Percentiles rank a stretch among this genome's conserved stretches.
These are phyloP conservation scores for Acidomyces sp. DNA, from an alignment of 495 filamentous ascomycete genomes.

Conservation along the genomic window DNA sequence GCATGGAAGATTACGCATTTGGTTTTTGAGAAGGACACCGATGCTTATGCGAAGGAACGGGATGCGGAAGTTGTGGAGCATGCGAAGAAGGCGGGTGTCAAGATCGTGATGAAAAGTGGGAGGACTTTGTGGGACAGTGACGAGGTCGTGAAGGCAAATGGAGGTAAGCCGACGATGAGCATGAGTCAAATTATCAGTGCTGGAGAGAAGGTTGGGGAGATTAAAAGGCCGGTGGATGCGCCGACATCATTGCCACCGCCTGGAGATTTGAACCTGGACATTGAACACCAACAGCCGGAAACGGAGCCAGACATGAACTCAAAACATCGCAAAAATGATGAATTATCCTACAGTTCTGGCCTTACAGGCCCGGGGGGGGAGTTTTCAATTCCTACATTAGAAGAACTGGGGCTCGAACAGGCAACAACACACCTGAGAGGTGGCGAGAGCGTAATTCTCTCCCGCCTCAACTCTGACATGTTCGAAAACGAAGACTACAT, in stretches of 20 bases:
- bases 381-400: slow-evolving; percentile 47
- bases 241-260: slow-evolving; percentile 46
- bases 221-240: slow-evolving; percentile 41
- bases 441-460: slow-evolving; percentile 47
- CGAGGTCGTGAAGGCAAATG: slow-evolving; percentile 46
- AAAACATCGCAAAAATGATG: slow-evolving; percentile 32
- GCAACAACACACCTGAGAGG: slow-evolving; percentile 49
- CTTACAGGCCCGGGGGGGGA: slow-evolving; percentile 49
- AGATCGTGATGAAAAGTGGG: slow-evolving; percentile 46
- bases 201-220: slow-evolving; percentile 37
- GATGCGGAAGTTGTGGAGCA: slow-evolving; percentile 41
- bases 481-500: slow-evolving; percentile 44
- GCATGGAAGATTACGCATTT: slow-evolving; percentile 55
- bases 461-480: slow-evolving; percentile 37
- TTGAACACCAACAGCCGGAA: slow-evolving; percentile 36
- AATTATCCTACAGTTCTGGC: slow-evolving; percentile 38
- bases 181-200: slow-evolving; percentile 44
- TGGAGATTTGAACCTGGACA: slow-evolving; percentile 40
- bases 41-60: slow-evolving; percentile 49
- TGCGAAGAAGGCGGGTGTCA: slow-evolving; percentile 48
- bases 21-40: slow-evolving; percentile 62
- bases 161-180: slow-evolving; percentile 55
- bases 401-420: slow-evolving; percentile 46
- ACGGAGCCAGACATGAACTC: slow-evolving; percentile 42
- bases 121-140: slow-evolving; percentile 57